Base-by-base conservation (phyloP, 805 yeast genomes). In the Cephaloascus fragrans region DNA sequence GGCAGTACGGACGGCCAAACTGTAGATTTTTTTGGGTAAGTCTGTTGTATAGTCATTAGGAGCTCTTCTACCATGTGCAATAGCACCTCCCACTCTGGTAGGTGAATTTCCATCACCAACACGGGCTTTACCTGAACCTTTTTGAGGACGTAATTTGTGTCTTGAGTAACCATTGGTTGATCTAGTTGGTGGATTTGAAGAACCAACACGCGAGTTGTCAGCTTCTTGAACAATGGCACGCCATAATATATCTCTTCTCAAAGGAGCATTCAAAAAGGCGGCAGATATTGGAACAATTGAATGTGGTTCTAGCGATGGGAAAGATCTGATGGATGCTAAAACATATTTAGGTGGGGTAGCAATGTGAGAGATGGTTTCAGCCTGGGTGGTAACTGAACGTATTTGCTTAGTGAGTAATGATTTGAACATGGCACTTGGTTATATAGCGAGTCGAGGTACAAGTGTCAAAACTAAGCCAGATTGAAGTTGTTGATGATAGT, bases 101-200 rank as follows among this genome's bases (percentile, higher is more conserved):
- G 98, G 98, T 18, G 96, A 86, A 53, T 89, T 90, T 42, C 84
- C 88, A 62, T 89, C 97, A 67, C 99, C 99, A 39, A 77, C 82
- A 70, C 99, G 80, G 39, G 99, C 99, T 44, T 75, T 73, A 63
- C 99, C 99, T 14, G 86, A 67, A 43, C 97, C 97, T 62, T 93
- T 93, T 63, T 93, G 98, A 23, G 87, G 85, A 31, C 77, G 69
- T 48, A 93, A 66, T 57, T 93, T 93, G 52, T 74, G 73, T 59
- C 94, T 75, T 18, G 95, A 83, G 58, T 75, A 89, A 43, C 89
- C 88, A 61, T 82, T 83, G 49, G 86, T 90, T 29, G 85, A 75
- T 61, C 96, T 81, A 41, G 93, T 86, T 29, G 86, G 82, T 26
- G 93, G 94, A 52, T 81, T 82, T 1, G 86, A 78, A 1, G 97